phyloP scores from a whole-genome alignment of 1,139 yeast genomes.

The Saccharomycopsis hybrid region DNA sequence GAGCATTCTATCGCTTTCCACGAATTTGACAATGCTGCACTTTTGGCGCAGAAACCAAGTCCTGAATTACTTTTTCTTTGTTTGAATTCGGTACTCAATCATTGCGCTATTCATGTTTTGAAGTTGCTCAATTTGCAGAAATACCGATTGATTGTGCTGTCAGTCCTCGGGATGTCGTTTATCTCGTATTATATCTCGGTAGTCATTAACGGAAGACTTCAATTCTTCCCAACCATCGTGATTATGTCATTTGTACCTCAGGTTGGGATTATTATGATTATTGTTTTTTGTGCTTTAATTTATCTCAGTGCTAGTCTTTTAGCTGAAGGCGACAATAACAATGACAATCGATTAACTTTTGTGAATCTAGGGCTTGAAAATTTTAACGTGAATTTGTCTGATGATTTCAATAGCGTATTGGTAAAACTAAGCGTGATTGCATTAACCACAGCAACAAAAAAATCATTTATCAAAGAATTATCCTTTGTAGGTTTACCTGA shows the following conservation, averaged over 20 bases:
- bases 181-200: conserved; percentile 39
- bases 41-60: conserved; percentile 43
- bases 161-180: conserved; percentile 47
- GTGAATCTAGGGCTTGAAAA: conserved; percentile 20
- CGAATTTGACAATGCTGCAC: conserved; percentile 49
- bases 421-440: conserved; percentile 57
- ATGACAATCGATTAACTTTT: conserved; percentile 9
- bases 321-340: conserved; percentile 45
- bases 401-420: conserved; percentile 61
- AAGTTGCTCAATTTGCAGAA: conserved; percentile 46
- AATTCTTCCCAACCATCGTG: conserved; percentile 49
- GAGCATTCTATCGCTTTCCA: conserved; percentile 73
- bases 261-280: conserved; percentile 43
- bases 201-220: conserved; percentile 34
- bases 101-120: conserved; percentile 51
- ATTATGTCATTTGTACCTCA: conserved; percentile 58
- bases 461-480: conserved; percentile 58
- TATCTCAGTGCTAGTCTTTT: conserved; percentile 51
- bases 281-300: conserved; percentile 44
- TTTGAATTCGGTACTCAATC: conserved; percentile 47
- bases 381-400: conserved; percentile 32
- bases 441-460: conserved; percentile 58
- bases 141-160: conserved; percentile 57
- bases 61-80: conserved; percentile 48
- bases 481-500: conserved; percentile 42